Conservation (phyloP, 192 early-diverging fungal genomes). For the Obelidium mucronatum region DNA sequence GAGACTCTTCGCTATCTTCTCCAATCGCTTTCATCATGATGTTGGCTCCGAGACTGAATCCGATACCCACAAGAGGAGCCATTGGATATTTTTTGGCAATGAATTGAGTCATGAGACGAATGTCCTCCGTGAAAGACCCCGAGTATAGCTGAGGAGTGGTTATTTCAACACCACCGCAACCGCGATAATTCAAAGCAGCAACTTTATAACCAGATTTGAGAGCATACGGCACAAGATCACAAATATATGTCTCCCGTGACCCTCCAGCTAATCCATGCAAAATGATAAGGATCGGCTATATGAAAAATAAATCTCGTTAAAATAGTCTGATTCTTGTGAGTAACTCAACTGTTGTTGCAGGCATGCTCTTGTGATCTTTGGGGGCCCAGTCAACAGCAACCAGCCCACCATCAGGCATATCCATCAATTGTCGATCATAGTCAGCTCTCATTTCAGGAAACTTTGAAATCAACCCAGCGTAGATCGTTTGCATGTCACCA, state of each 20-base stretch:
- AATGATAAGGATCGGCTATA: slow-evolving; percentile 77
- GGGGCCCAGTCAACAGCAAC: slow-evolving; percentile 90
- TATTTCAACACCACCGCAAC: slow-evolving; percentile 83
- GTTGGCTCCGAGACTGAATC: slow-evolving; percentile 93
- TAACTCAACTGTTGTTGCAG: slow-evolving; percentile 35
- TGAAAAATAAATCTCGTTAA: not conserved
- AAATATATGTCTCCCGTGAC: slow-evolving; percentile 89
- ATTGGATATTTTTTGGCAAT: slow-evolving; percentile 63
- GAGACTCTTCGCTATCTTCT: slow-evolving; percentile 79
- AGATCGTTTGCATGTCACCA: slow-evolving; percentile 84
- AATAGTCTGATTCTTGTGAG: slow-evolving; percentile 39
- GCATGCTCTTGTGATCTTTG: slow-evolving; percentile 54
- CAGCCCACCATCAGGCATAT: slow-evolving; percentile 82
- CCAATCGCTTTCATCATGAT: slow-evolving; percentile 90
- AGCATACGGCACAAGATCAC: slow-evolving; percentile 61
- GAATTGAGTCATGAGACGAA: slow-evolving; percentile 63
- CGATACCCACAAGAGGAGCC: slow-evolving; percentile 79
- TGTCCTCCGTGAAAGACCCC: slow-evolving; percentile 84
- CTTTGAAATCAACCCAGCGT: slow-evolving; percentile 58
- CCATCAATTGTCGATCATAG: slow-evolving; percentile 56
- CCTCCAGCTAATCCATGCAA: slow-evolving; percentile 94
- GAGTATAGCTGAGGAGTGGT: slow-evolving; percentile 82
- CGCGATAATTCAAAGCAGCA: slow-evolving; percentile 90
- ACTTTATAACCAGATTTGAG: slow-evolving; percentile 61
- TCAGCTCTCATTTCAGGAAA: slow-evolving; percentile 15